Evolutionary conservation across 352 stramenopile species (phyloP).

Genomic region (Pythium plurisporium): DNA sequence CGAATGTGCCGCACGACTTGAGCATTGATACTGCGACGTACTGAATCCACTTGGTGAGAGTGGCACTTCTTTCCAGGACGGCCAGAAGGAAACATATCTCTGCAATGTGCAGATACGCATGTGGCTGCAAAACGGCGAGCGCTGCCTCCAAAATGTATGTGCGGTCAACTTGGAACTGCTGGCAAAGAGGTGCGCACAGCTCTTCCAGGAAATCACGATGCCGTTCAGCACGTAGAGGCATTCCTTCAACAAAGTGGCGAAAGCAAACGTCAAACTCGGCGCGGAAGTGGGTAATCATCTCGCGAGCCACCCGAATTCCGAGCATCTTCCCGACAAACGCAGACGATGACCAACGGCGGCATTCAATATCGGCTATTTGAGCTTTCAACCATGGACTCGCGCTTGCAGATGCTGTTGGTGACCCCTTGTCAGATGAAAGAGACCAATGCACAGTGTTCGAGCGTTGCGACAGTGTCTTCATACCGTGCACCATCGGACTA

Average conservation of each 20-base stretch:
- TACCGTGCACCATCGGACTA: constrained; percentile 19
- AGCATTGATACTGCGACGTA: constrained; percentile 80
- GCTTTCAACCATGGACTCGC: constrained; percentile 61
- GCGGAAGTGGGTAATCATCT: constrained; percentile 86
- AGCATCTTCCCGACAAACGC: constrained; percentile 87
- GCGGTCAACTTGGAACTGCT: constrained; percentile 76
- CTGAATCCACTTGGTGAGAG: constrained; percentile 76
- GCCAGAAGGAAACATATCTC: constrained; percentile 78
- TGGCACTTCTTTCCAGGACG: constrained; percentile 43
- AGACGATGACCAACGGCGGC: constrained; percentile 76
- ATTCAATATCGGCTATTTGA: constrained; percentile 85
- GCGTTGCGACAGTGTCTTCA: constrained; percentile 27
- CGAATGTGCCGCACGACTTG: constrained; percentile 73
- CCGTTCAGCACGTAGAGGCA: constrained; percentile 26
- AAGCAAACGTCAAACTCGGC: constrained; percentile 50
- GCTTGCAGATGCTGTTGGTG: constrained; percentile 11
- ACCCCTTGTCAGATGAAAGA: constrained; percentile 32
- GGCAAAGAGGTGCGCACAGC: constrained; percentile 62
- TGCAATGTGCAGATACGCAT: constrained; percentile 78
- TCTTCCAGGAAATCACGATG: constrained; percentile 70
- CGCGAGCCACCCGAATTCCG: constrained; percentile 70
- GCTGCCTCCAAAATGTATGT: constrained; percentile 77
- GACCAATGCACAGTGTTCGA: constrained; percentile 50
- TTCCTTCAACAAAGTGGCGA: constrained; percentile 22
- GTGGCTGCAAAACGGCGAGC: constrained; percentile 72